A percentile compares a stretch with the other conserved stretches of the same genome.
These are phyloP conservation scores for Penicillium tannophilum DNA, from an alignment of 495 filamentous ascomycete genomes.

Conservation along the genomic window DNA sequence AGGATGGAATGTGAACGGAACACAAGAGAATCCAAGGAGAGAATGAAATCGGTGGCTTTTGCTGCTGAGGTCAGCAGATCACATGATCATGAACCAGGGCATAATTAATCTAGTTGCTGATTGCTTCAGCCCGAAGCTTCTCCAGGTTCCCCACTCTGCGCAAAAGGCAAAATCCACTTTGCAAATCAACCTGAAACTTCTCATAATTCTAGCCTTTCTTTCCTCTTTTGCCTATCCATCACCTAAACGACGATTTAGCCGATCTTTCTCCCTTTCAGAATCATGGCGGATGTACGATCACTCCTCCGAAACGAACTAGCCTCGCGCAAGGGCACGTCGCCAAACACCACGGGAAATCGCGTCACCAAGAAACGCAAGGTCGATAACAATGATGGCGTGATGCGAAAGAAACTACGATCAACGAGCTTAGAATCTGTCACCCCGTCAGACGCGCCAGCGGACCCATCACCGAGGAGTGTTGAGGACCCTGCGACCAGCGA, in stretches of 20 bases:
- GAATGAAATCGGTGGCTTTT: constrained; percentile 18
- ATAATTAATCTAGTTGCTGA: constrained; percentile 4
- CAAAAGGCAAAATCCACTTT: constrained; percentile 25
- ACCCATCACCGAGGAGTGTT: constrained; percentile 26
- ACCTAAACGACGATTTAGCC: neutral
- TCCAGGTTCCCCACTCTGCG: constrained; percentile 32
- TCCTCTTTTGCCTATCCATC: neutral
- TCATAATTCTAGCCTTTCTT: constrained; percentile 11
- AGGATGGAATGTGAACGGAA: constrained; percentile 8
- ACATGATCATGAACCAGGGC: constrained; percentile 19
- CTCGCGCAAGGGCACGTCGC: constrained; percentile 64
- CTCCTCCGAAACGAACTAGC: constrained; percentile 81
- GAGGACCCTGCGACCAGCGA: constrained; percentile 28
- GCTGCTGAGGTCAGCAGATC: constrained; percentile 16
- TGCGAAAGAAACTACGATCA: constrained; percentile 52
- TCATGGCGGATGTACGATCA: constrained; percentile 83
- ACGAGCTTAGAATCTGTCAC: constrained; percentile 30
- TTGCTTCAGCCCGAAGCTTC: constrained; percentile 25
- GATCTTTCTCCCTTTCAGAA: constrained; percentile 1
- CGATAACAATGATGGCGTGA: constrained; percentile 45
- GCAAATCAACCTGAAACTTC: constrained; percentile 18
- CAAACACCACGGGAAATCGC: constrained; percentile 41
- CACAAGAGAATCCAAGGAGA: constrained; percentile 18
- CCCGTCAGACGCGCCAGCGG: constrained; percentile 21
- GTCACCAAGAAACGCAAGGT: constrained; percentile 62